These are phyloP conservation scores for Penicillium nordicum DNA, from an alignment of 2,329 filamentous ascomycete genomes.

Conservation along the genomic window DNA sequence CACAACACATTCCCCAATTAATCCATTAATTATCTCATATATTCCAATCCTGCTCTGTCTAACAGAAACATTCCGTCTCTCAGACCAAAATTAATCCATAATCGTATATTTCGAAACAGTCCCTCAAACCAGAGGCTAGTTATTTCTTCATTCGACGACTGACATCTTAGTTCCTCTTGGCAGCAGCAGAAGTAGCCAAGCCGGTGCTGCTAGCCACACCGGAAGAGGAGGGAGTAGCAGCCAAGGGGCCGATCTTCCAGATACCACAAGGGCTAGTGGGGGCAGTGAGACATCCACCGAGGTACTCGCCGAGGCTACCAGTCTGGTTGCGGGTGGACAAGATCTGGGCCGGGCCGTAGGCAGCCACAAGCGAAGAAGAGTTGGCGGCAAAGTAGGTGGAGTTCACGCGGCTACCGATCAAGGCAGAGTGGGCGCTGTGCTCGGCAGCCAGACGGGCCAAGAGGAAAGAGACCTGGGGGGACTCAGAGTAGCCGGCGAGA, in stretches of 20 bases:
- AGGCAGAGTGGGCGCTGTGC: slow-evolving; percentile 23
- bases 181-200: not conserved
- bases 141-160: not conserved
- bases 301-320: slow-evolving; percentile 24
- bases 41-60: not conserved
- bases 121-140: too few species aligned
- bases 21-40: not conserved
- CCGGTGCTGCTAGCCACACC: slow-evolving; percentile 1
- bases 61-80: not conserved
- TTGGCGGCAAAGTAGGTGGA: slow-evolving; percentile 20
- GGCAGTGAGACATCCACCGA: slow-evolving; percentile 22
- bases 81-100: not conserved
- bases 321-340: slow-evolving; percentile 19
- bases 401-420: slow-evolving; percentile 19
- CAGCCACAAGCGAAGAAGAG: slow-evolving; percentile 20
- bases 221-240: slow-evolving; percentile 18
- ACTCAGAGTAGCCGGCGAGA: slow-evolving; percentile 27
- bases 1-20: not conserved
- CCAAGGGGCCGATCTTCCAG: slow-evolving; percentile 24
- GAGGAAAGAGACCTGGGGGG: slow-evolving; percentile 31
- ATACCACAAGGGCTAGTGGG: slow-evolving; percentile 22
- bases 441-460: slow-evolving; percentile 28
- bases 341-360: slow-evolving; percentile 24
- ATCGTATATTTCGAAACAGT: not conserved
- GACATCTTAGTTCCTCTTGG: not conserved